Base-by-base conservation (phyloP, 805 yeast genomes). In the Huiozyma naganishii region DNA sequence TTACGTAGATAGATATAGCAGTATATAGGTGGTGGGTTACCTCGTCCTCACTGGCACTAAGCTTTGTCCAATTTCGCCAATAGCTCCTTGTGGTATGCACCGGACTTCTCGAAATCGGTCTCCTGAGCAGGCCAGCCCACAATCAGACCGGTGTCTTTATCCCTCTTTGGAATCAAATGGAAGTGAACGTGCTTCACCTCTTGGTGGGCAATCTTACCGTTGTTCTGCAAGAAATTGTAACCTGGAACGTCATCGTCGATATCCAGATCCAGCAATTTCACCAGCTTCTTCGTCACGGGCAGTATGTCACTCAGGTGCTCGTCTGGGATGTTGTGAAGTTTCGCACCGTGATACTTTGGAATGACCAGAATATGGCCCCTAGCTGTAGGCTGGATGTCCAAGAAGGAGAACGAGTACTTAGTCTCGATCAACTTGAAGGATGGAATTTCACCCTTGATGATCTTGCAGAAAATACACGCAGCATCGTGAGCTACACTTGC, bases 101-200 rank as follows among this genome's bases (percentile, higher is more conserved):
- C 81, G 59, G 89, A 69, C 42, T 80, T 77, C 10, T 71, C 88
- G 63, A 84, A 79, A 58, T 84, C 83, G 30, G 90, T 83, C 45
- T 71, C 76, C 54, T 79, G 76, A 13, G 88, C 80, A n/a, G 97
- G 97, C 97, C 98, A 92, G 28, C 92, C 95, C 30, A 90, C 87
- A 32, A 72, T 73, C 50, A 90, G 72, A 1, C 98, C 98, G 13
- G 89, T 70, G 36, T 73, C 72, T 1, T 64, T 68, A 54, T 79
- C 80, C 46, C 73, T 74, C 74, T 90, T 90, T 41, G 98, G 98
- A 60, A 90, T 90, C 63, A 90, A 77, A 64, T 90, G 98, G 75
- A 92, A 84, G 64, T 90, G 98, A 46, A 92, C 97, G 62, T 90
- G 98, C 53, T 84, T 92, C 45, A 92, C 97, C 44, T 74, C 82